A percentile compares a stretch with the other conserved stretches of the same genome.
These are phyloP conservation scores for Tilletia setariae DNA, from an alignment of 1,284 basidiomycete genomes.

Conservation along the genomic window DNA sequence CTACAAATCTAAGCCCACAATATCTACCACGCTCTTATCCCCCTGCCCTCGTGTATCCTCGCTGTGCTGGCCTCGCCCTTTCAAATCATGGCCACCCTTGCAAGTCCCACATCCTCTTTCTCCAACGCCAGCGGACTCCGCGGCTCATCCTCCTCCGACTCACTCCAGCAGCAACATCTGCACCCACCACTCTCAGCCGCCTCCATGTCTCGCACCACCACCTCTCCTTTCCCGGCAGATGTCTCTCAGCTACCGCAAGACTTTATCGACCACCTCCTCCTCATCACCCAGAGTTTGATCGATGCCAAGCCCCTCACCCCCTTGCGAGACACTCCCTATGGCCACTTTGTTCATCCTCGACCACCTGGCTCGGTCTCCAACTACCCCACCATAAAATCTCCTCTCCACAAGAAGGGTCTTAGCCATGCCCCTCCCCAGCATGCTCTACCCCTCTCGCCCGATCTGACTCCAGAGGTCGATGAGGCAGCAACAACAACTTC, in stretches of 20 bases:
- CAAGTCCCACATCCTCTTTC: neutral
- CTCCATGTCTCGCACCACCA: slow-evolving; percentile 38
- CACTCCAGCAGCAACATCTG: neutral
- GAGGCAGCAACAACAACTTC: slow-evolving; percentile 1
- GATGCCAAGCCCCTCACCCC: slow-evolving; percentile 35
- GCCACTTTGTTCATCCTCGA: slow-evolving; percentile 16
- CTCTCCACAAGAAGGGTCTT: neutral
- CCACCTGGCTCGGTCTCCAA: neutral
- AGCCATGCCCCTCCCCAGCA: neutral
- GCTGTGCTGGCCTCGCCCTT: no score
- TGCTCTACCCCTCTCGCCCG: neutral
- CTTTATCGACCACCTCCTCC: slow-evolving; percentile 45
- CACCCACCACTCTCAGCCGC: slow-evolving; percentile 1
- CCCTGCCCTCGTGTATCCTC: no score
- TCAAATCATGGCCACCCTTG: neutral
- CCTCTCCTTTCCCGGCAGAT: slow-evolving; percentile 36
- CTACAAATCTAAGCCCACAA: no score
- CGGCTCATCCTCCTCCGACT: neutral
- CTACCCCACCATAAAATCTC: neutral
- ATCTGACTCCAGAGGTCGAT: slow-evolving; percentile 3
- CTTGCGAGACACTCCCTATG: slow-evolving; percentile 30
- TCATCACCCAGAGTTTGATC: slow-evolving; percentile 42
- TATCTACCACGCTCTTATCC: no score
- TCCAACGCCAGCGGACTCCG: neutral
- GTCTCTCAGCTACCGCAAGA: slow-evolving; percentile 34